These are phyloP conservation scores for Phialemoniopsis sp. DNA, from an alignment of 2,329 filamentous ascomycete species.

Conservation along the genomic window DNA sequence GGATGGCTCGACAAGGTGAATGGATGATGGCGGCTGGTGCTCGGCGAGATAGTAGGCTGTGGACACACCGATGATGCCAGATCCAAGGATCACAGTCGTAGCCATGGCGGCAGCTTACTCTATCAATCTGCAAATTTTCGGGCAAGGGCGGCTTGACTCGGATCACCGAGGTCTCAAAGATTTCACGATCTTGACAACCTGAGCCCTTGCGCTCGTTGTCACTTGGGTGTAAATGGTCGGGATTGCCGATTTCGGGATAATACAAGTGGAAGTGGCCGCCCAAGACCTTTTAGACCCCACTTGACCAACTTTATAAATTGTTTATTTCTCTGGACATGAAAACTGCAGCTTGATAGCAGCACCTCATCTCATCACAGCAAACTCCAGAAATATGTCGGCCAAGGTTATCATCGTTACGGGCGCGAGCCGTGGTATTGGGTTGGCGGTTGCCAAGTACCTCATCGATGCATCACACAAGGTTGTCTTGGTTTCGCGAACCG, in stretches of 20 bases:
- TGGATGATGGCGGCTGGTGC: slow-evolving; percentile 32
- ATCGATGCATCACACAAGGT: slow-evolving; percentile 52
- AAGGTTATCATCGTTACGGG: slow-evolving; percentile 70
- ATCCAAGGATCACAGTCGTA: slow-evolving; percentile 62
- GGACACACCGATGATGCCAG: slow-evolving; percentile 66
- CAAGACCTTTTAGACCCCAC: too few species aligned
- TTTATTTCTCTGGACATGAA: too few species aligned
- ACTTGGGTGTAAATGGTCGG: too few species aligned
- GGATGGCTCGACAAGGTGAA: slow-evolving; percentile 43
- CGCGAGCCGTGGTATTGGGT: slow-evolving; percentile 59
- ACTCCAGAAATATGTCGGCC: slow-evolving; percentile 29
- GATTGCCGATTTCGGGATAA: too few species aligned
- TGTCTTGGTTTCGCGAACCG: slow-evolving; percentile 53
- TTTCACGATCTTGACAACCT: background rate
- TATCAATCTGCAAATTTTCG: background rate
- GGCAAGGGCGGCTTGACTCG: background rate
- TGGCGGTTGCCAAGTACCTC: slow-evolving; percentile 49
- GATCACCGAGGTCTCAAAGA: background rate
- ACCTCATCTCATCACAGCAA: too few species aligned
- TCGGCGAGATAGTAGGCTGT: slow-evolving; percentile 69
- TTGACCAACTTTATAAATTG: too few species aligned
- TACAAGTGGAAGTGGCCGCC: too few species aligned
- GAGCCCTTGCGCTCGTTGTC: too few species aligned
- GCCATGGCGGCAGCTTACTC: slow-evolving; percentile 24
- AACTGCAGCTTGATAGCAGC: too few species aligned